These are phyloP conservation scores for Flammula alnicola DNA, from an alignment of 1,284 basidiomycete genomes.

Conservation along the genomic window DNA sequence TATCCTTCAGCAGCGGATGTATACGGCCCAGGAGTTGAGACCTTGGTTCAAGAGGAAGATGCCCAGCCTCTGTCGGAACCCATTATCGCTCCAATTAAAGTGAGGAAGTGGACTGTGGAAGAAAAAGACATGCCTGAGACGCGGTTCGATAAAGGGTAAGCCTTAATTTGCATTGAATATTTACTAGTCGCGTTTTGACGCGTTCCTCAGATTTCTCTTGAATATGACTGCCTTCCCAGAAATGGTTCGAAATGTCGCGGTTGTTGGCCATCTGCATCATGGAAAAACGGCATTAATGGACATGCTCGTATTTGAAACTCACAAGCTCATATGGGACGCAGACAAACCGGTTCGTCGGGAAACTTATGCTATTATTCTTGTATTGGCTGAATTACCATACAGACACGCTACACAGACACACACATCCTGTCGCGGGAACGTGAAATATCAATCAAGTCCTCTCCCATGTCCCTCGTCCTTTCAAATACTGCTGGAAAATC, in stretches of 20 bases:
- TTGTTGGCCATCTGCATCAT: conserved; percentile 96
- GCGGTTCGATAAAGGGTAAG: conserved; percentile 91
- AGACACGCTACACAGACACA: conserved; percentile 95
- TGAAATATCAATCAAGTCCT: conserved; percentile 95
- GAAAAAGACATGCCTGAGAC: conserved; percentile 94
- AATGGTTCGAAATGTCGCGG: conserved; percentile 94
- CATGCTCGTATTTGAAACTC: conserved; percentile 97
- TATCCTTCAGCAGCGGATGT: conserved; percentile 93
- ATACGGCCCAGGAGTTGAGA: conserved; percentile 94
- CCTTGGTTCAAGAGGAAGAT: conserved; percentile 98
- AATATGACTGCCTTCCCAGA: conserved; percentile 93
- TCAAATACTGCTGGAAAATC: conserved; percentile 92
- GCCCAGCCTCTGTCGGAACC: conserved; percentile 94
- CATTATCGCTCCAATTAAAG: conserved; percentile 94
- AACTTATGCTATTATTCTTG: conserved; percentile 12
- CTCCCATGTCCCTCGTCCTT: conserved; percentile 93
- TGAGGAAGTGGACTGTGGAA: conserved; percentile 89
- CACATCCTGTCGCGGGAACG: conserved; percentile 89
- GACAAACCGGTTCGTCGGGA: conserved; percentile 74
- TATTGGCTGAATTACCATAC: conserved; percentile 16
- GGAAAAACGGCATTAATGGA: conserved; percentile 98
- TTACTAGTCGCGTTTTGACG: conserved; percentile 9
- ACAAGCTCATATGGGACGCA: conserved; percentile 92
- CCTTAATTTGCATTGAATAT: conserved; percentile 6
- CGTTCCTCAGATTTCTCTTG: conserved; percentile 76